phyloP scores from a whole-genome alignment of 352 stramenopile genomes.

The Pythium dissimile region DNA sequence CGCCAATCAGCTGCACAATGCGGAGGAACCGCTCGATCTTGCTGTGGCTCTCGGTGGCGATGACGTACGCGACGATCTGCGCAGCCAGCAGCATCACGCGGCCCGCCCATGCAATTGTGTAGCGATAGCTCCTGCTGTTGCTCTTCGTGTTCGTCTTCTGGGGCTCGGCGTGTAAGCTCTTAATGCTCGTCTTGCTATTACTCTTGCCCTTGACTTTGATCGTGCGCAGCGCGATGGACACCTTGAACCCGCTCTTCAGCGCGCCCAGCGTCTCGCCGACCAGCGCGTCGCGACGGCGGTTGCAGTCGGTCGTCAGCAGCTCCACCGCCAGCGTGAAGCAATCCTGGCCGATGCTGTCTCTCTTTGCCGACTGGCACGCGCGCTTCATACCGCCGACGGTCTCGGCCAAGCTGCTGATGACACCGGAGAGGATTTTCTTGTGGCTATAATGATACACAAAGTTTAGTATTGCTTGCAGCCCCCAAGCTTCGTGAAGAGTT shows the following conservation, averaged over 20 bases:
- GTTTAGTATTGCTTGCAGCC: too few relatives aligned
- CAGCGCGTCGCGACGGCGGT: not conserved
- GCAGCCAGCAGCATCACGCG: slow-evolving; percentile 15
- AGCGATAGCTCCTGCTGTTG: not conserved
- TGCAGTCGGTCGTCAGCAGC: not conserved
- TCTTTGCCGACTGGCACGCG: not conserved
- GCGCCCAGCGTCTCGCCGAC: slow-evolving; percentile 7
- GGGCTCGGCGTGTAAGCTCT: not conserved
- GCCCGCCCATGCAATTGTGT: not conserved
- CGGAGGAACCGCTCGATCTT: not conserved
- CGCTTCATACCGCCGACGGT: slow-evolving; percentile 4
- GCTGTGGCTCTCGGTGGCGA: not conserved
- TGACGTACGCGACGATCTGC: slow-evolving; percentile 6
- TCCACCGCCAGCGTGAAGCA: slow-evolving; percentile 11
- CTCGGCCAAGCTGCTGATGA: slow-evolving; percentile 11
- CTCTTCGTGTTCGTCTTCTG: not conserved
- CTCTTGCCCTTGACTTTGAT: not conserved
- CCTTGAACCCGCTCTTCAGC: slow-evolving; percentile 8
- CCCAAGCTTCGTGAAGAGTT: too few relatives aligned
- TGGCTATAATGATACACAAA: not conserved
- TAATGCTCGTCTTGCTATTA: not conserved
- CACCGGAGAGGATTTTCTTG: not conserved
- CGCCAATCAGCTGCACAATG: not conserved
- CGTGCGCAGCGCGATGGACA: not conserved
- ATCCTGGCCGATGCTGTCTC: slow-evolving; percentile 1